A percentile compares a stretch with the other conserved stretches of the same genome.
These are phyloP conservation scores for Xylogone sp. DNA, from an alignment of 2,329 filamentous ascomycete species.

Conservation along the genomic window DNA sequence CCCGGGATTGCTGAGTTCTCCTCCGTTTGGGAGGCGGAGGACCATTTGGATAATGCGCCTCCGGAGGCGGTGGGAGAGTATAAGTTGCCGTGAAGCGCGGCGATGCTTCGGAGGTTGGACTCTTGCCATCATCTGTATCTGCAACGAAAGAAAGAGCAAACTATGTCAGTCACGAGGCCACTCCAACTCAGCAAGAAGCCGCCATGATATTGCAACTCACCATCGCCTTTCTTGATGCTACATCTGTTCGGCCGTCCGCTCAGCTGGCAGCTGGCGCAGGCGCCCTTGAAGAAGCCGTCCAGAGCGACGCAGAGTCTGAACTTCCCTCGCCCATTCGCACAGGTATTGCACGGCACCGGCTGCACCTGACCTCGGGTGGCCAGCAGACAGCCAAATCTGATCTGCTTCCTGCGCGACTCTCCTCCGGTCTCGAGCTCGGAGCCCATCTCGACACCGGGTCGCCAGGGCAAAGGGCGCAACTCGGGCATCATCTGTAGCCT, in stretches of 20 bases:
- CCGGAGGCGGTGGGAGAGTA: not conserved
- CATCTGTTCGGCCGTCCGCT: slow-evolving; percentile 28
- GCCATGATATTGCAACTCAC: slow-evolving; percentile 13
- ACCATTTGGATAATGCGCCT: not conserved
- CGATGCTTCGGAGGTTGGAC: not conserved
- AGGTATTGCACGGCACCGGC: slow-evolving; percentile 21
- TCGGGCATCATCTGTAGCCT: slow-evolving; percentile 26
- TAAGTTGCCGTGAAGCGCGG: not conserved
- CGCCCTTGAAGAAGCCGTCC: slow-evolving; percentile 29
- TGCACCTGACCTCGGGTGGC: slow-evolving; percentile 26
- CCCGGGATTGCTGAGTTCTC: not conserved
- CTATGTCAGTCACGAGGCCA: not conserved
- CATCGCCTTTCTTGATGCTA: slow-evolving; percentile 27
- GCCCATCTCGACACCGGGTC: slow-evolving; percentile 24
- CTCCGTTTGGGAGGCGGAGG: not conserved
- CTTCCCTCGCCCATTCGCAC: slow-evolving; percentile 27
- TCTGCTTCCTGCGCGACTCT: slow-evolving; percentile 27
- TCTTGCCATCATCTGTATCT: not conserved
- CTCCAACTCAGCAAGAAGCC: not conserved
- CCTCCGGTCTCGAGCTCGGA: slow-evolving; percentile 28
- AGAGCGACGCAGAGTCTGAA: slow-evolving; percentile 26
- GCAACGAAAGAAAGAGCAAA: not conserved
- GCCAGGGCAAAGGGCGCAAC: slow-evolving; percentile 23
- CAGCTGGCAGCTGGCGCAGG: slow-evolving; percentile 28
- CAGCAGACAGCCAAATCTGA: slow-evolving; percentile 27